Evolutionary conservation across 2,329 filamentous ascomycete species (phyloP).

Genomic region (Chrysoporthe austroafricana): DNA sequence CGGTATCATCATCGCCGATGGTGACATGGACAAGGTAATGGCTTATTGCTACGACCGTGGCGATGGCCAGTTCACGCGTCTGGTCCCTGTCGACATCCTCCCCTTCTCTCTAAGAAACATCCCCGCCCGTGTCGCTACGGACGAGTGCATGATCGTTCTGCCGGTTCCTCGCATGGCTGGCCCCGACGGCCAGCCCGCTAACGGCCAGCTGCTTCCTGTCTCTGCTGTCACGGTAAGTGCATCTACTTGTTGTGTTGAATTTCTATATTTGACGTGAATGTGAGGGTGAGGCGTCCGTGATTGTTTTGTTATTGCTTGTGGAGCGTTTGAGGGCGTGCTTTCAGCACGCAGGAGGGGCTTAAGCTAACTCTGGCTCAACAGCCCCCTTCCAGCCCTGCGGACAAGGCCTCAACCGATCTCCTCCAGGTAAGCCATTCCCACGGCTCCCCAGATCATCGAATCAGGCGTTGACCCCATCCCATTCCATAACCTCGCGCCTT

Average conservation of each 20-base stretch:
- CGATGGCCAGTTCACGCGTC: slow-evolving; percentile 56
- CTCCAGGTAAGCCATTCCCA: slow-evolving; percentile 20
- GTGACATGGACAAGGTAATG: slow-evolving; percentile 39
- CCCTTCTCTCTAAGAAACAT: slow-evolving; percentile 47
- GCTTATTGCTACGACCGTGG: slow-evolving; percentile 59
- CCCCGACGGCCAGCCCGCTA: slow-evolving; percentile 44
- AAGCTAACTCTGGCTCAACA: slow-evolving; percentile 16
- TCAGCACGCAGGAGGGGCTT: neutral
- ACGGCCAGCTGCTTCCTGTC: slow-evolving; percentile 37
- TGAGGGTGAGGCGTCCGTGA: neutral
- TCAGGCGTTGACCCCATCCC: slow-evolving; percentile 9
- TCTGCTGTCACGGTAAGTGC: slow-evolving; percentile 46
- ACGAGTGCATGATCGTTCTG: slow-evolving; percentile 52
- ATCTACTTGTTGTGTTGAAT: neutral
- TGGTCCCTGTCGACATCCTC: slow-evolving; percentile 60
- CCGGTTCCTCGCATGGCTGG: slow-evolving; percentile 45
- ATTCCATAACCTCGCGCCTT: neutral
- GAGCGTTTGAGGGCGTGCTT: neutral
- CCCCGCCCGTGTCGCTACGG: slow-evolving; percentile 44
- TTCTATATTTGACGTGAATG: neutral
- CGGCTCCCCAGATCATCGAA: slow-evolving; percentile 26
- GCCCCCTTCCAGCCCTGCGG: slow-evolving; percentile 24
- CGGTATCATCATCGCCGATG: slow-evolving; percentile 28
- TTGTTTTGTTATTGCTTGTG: neutral
- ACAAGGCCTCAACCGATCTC: slow-evolving; percentile 14